Evolutionary conservation across 2,329 filamentous ascomycete species (phyloP).

Genomic region (Apiospora marii): DNA sequence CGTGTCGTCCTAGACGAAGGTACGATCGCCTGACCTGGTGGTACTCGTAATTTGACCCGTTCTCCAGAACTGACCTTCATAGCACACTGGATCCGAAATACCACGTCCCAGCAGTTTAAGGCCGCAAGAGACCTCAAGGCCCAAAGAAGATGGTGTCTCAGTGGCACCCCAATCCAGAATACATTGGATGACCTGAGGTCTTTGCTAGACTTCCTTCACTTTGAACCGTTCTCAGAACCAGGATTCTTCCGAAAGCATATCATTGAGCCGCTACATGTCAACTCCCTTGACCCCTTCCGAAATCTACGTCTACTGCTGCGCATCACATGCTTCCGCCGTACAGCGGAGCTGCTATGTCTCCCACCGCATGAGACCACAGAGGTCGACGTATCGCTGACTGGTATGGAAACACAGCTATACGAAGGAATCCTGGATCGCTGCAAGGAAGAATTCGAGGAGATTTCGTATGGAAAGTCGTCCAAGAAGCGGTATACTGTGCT

Average conservation of each 20-base stretch:
- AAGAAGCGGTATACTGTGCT: constrained; percentile 2
- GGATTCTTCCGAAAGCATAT: constrained; percentile 30
- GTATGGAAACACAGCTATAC: constrained; percentile 1
- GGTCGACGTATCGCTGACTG: not conserved
- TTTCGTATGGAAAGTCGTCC: not conserved
- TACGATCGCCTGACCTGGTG: not conserved
- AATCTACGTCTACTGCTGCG: constrained; percentile 19
- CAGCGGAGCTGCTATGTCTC: constrained; percentile 22
- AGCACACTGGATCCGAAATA: constrained; percentile 28
- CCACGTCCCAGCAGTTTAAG: constrained; percentile 34
- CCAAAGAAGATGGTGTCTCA: constrained; percentile 28
- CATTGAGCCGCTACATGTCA: constrained; percentile 26
- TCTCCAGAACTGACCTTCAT: no score
- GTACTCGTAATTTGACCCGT: no score
- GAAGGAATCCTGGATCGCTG: constrained; percentile 16
- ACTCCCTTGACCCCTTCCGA: constrained; percentile 11
- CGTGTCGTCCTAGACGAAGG: constrained; percentile 18
- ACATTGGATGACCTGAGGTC: constrained; percentile 24
- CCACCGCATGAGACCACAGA: constrained; percentile 7
- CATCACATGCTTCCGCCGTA: constrained; percentile 29
- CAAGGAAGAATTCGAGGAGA: constrained; percentile 20
- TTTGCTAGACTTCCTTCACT: constrained; percentile 13
- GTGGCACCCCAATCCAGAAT: constrained; percentile 26
- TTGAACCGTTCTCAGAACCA: constrained; percentile 30
- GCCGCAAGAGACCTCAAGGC: constrained; percentile 39